These are phyloP conservation scores for Cnidoscolus chayamansa DNA, from an alignment of 441 rosid genomes.

Conservation along the genomic window DNA sequence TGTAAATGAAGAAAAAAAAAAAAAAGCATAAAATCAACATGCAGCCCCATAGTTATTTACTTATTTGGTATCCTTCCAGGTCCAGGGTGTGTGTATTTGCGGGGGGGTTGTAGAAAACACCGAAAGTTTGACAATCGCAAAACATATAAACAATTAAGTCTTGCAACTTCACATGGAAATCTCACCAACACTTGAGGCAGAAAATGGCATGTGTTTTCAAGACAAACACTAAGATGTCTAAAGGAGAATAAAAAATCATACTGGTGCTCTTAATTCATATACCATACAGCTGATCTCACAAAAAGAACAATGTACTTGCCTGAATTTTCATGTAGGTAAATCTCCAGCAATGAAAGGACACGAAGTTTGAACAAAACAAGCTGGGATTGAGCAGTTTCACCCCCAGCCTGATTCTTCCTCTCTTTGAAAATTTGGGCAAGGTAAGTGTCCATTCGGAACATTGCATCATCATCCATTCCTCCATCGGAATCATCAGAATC, in stretches of 20 bases:
- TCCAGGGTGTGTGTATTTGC: too few relatives aligned
- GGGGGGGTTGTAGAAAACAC: too few relatives aligned
- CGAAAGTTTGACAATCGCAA: too few relatives aligned
- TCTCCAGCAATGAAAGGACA: slow-evolving; percentile 88
- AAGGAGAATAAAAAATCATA: too few relatives aligned
- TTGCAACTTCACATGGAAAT: too few relatives aligned
- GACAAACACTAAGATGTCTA: too few relatives aligned
- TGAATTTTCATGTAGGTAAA: slow-evolving; percentile 85
- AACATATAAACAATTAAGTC: too few relatives aligned
- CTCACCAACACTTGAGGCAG: too few relatives aligned
- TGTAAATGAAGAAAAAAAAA: slow-evolving; percentile 26
- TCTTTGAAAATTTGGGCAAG: slow-evolving; percentile 89
- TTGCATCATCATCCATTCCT: slow-evolving; percentile 95
- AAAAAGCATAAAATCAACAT: not conserved
- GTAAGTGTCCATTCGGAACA: slow-evolving; percentile 93
- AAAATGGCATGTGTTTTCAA: too few relatives aligned
- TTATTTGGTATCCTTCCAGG: too few relatives aligned
- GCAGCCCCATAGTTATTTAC: too few relatives aligned
- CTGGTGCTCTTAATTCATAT: not conserved
- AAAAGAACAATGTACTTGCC: slow-evolving; percentile 40
- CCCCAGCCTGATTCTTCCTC: slow-evolving; percentile 77
- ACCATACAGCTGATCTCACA: not conserved
- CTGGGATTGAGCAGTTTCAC: slow-evolving; percentile 91
- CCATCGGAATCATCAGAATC: slow-evolving; percentile 53
- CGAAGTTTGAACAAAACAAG: slow-evolving; percentile 88